These are phyloP conservation scores for Betula pendula DNA, from an alignment of 306 rosid genomes.

Conservation along the genomic window DNA sequence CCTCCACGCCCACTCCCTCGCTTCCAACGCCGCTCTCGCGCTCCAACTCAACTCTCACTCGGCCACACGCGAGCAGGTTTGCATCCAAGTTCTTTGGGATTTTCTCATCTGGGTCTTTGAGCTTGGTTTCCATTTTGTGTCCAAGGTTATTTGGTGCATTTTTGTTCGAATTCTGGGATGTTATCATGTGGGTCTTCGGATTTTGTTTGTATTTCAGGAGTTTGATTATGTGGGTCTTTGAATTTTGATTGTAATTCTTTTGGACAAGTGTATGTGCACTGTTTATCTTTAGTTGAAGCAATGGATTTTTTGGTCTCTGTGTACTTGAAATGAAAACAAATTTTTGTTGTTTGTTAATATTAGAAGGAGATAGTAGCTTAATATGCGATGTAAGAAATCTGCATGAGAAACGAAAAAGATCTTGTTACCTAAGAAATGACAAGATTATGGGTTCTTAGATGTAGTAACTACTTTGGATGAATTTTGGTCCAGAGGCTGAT, in stretches of 20 bases:
- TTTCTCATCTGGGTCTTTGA: slow-evolving; percentile 13
- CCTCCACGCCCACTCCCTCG: slow-evolving; percentile 90
- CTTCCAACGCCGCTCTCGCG: slow-evolving; percentile 78
- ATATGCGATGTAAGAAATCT: not conserved
- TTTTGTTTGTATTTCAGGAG: not conserved
- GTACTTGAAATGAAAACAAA: not conserved
- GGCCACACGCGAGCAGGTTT: slow-evolving; percentile 72
- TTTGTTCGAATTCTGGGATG: not conserved
- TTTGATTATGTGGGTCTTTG: not conserved
- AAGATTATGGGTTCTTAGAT: not conserved
- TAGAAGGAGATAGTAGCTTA: not conserved
- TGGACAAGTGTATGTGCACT: not conserved
- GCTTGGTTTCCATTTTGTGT: not conserved
- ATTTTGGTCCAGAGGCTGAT: not conserved
- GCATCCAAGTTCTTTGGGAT: not conserved
- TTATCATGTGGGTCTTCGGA: not conserved
- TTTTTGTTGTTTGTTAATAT: not conserved
- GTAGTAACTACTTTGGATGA: not conserved
- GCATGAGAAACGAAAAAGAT: not conserved
- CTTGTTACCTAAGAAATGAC: too few species aligned
- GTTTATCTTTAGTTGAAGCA: not conserved
- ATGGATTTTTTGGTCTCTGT: not conserved
- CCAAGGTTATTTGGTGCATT: not conserved
- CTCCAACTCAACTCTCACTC: slow-evolving; percentile 60
- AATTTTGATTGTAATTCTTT: not conserved